phyloP scores from a whole-genome alignment of 2,329 filamentous ascomycete species.

The Aspergillus felis region DNA sequence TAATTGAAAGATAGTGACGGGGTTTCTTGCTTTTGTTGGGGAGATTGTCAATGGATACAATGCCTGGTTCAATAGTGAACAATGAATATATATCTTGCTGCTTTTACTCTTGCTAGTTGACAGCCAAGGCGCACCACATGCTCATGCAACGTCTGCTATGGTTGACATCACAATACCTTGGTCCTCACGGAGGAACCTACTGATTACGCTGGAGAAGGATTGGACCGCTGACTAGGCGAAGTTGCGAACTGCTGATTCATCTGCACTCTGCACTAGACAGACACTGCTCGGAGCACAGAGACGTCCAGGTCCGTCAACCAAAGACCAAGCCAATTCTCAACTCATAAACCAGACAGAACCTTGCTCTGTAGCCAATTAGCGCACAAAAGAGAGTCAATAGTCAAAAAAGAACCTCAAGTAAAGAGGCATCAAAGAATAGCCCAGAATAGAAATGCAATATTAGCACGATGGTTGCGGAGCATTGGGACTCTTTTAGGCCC shows the following conservation, averaged over 20 bases:
- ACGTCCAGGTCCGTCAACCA: not conserved
- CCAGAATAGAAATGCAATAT: not conserved
- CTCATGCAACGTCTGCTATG: constrained; percentile 2
- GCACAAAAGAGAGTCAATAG: not conserved
- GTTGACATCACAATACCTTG: not conserved
- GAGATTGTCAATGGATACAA: not conserved
- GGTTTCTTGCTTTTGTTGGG: not conserved
- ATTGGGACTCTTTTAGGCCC: constrained; percentile 7
- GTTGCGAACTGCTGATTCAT: not conserved
- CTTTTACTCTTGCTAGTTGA: not conserved
- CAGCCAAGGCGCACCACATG: not conserved
- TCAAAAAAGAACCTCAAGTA: not conserved
- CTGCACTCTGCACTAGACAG: too few relatives aligned
- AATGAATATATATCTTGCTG: not conserved
- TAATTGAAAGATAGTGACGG: not conserved
- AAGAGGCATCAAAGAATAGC: not conserved
- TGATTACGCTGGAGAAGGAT: not conserved
- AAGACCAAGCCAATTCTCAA: too few relatives aligned
- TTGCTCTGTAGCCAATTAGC: not conserved
- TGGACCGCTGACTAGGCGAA: not conserved
- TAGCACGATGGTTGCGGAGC: constrained; percentile 13
- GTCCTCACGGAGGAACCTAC: too few relatives aligned
- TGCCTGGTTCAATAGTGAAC: not conserved
- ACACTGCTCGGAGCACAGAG: not conserved
- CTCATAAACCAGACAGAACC: not conserved